Evolutionary conservation across 2,329 filamentous ascomycete species (phyloP).

Genomic region (Botrytis porri): DNA sequence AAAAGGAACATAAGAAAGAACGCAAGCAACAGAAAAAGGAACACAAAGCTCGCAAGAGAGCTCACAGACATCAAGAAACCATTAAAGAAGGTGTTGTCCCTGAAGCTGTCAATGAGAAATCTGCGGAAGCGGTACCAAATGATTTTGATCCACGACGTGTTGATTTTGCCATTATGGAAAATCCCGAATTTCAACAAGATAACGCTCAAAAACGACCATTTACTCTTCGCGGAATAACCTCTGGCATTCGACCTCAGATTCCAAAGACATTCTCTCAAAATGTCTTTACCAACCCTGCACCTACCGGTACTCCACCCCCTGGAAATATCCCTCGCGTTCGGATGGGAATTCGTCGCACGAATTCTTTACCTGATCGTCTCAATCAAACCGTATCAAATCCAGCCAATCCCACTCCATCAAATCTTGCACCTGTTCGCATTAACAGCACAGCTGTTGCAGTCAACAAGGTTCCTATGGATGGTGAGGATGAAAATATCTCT

Average conservation of each 20-base stretch:
- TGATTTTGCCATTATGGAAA: slow-evolving; percentile 51
- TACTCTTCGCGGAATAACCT: slow-evolving; percentile 56
- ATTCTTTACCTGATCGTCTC: slow-evolving; percentile 69
- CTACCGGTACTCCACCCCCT: slow-evolving; percentile 30
- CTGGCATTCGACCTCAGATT: slow-evolving; percentile 52
- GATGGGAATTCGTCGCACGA: slow-evolving; percentile 68
- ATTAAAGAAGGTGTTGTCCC: slow-evolving; percentile 27
- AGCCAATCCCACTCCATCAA: slow-evolving; percentile 15
- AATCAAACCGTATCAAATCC: slow-evolving; percentile 40
- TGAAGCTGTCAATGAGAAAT: slow-evolving; percentile 27
- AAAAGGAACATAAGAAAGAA: slow-evolving; percentile 40
- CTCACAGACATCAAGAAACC: slow-evolving; percentile 28
- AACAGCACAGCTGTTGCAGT: slow-evolving; percentile 32
- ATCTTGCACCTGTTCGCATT: slow-evolving; percentile 25
- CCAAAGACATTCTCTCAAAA: slow-evolving; percentile 68
- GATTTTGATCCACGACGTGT: slow-evolving; percentile 52
- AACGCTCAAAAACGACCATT: slow-evolving; percentile 45
- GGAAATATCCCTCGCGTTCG: slow-evolving; percentile 56
- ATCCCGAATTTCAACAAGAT: slow-evolving; percentile 27
- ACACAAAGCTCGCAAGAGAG: slow-evolving; percentile 29
- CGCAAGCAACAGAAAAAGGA: slow-evolving; percentile 41
- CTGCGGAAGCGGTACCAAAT: slow-evolving; percentile 19
- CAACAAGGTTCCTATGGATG: slow-evolving; percentile 26
- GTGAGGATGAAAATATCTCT: slow-evolving; percentile 50
- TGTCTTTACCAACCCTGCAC: slow-evolving; percentile 54